Percentiles rank a stretch among this genome's conserved stretches.
These are phyloP conservation scores for Cytospora schulzeri DNA, from an alignment of 2,329 filamentous ascomycete species.

Conservation along the genomic window DNA sequence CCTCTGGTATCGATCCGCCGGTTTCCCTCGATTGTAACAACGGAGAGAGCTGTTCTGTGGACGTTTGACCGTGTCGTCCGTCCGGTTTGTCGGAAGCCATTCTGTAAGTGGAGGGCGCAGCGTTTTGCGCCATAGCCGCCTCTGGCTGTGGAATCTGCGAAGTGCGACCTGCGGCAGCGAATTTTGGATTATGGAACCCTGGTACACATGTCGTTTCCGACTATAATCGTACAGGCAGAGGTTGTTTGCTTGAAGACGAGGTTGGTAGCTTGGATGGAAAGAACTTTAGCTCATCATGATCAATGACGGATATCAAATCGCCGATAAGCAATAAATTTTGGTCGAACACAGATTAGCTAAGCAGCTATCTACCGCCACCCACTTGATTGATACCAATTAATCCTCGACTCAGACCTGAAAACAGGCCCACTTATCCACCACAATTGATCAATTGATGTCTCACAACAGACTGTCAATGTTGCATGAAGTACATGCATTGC, in stretches of 20 bases:
- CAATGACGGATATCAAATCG: constrained; percentile 17
- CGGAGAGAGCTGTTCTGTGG: constrained; percentile 30
- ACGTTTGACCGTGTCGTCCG: constrained; percentile 13
- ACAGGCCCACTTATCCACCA: not conserved
- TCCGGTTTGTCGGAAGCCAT: constrained; percentile 25
- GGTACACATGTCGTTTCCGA: constrained; percentile 5
- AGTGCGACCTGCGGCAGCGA: not conserved
- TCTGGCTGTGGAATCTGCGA: not conserved
- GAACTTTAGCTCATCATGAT: not conserved
- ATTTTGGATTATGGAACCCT: constrained; percentile 11
- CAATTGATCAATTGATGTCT: not conserved
- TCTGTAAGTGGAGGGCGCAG: constrained; percentile 21
- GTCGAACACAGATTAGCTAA: not conserved
- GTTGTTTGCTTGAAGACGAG: not conserved
- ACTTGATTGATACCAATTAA: too few species aligned
- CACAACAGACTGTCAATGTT: too few species aligned
- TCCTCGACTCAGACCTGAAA: not conserved
- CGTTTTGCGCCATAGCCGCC: constrained; percentile 28
- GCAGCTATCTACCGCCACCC: too few species aligned
- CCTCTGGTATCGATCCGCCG: constrained; percentile 53
- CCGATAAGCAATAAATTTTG: constrained; percentile 17
- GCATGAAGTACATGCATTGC: too few species aligned
- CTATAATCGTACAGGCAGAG: not conserved
- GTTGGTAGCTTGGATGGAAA: constrained; percentile 2
- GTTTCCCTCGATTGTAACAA: constrained; percentile 63